Conservation (phyloP, 306 rosid genomes). For the Pterocarpus macrocarpus region DNA sequence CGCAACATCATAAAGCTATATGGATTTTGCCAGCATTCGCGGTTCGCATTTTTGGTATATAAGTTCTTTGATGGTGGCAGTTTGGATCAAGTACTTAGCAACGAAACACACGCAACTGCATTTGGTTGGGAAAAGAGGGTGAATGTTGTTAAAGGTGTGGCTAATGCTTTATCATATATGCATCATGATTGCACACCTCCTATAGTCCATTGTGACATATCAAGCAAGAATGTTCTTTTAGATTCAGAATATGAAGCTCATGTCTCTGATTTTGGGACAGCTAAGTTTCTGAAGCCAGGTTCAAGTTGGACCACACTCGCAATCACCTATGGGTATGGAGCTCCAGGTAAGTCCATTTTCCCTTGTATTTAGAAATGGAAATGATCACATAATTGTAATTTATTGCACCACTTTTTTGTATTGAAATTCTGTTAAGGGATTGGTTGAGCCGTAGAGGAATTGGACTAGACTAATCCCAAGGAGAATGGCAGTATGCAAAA, state of each 20-base stretch:
- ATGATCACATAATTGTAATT: neutral
- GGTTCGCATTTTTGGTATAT: neutral
- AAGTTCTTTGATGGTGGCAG: neutral
- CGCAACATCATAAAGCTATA: neutral
- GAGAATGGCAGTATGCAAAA: no score
- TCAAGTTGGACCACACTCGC: neutral
- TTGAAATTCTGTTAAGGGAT: neutral
- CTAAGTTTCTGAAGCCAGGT: neutral
- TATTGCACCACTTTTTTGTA: neutral
- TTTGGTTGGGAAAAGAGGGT: conserved; percentile 6
- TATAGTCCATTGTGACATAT: neutral
- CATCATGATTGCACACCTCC: conserved; percentile 3
- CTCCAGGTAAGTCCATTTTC: neutral
- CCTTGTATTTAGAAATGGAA: no score
- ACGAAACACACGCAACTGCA: neutral
- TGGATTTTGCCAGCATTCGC: neutral
- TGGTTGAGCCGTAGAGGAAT: neutral
- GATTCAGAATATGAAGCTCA: neutral
- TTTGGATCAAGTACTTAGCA: neutral
- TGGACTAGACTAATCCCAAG: no score
- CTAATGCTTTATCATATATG: conserved; percentile 1
- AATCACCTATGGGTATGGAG: neutral
- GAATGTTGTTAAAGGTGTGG: neutral
- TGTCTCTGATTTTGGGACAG: neutral
- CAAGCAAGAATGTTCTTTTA: neutral